These are phyloP conservation scores for Xylaria sp. DNA, from an alignment of 2,329 filamentous ascomycete species.

Conservation along the genomic window DNA sequence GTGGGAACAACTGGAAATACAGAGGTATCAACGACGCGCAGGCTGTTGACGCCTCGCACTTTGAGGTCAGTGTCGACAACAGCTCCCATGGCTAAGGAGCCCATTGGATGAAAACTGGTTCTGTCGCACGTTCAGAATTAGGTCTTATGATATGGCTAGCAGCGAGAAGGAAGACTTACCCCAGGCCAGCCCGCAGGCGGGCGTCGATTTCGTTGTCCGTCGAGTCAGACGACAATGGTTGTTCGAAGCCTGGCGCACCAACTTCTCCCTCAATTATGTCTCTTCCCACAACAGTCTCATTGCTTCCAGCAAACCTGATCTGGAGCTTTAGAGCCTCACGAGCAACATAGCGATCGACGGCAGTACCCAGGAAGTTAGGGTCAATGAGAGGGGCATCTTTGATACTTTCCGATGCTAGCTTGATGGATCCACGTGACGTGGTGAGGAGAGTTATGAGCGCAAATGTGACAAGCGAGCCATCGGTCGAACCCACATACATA, in stretches of 20 bases:
- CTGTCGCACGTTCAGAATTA: background rate
- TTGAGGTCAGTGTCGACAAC: background rate
- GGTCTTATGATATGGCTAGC: background rate
- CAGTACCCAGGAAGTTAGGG: slow-evolving; percentile 1
- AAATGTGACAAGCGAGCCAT: background rate
- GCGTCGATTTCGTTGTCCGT: background rate
- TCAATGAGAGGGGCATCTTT: background rate
- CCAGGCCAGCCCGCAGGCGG: background rate
- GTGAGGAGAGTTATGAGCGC: background rate
- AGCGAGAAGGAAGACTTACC: background rate
- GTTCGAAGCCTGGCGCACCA: background rate
- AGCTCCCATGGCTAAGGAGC: background rate
- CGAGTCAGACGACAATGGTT: background rate
- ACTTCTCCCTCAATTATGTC: background rate
- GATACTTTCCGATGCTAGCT: background rate
- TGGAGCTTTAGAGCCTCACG: slow-evolving; percentile 1
- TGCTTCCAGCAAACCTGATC: slow-evolving; percentile 3
- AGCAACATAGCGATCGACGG: slow-evolving; percentile 1
- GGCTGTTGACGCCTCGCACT: background rate
- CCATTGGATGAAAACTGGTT: background rate
- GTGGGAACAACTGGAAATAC: background rate
- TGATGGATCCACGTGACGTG: slow-evolving; percentile 1
- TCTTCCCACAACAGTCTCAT: background rate
- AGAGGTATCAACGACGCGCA: slow-evolving; percentile 2
- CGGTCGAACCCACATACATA: background rate